phyloP scores from a whole-genome alignment of 2,329 filamentous ascomycete genomes.

The Epichloe festucae region DNA sequence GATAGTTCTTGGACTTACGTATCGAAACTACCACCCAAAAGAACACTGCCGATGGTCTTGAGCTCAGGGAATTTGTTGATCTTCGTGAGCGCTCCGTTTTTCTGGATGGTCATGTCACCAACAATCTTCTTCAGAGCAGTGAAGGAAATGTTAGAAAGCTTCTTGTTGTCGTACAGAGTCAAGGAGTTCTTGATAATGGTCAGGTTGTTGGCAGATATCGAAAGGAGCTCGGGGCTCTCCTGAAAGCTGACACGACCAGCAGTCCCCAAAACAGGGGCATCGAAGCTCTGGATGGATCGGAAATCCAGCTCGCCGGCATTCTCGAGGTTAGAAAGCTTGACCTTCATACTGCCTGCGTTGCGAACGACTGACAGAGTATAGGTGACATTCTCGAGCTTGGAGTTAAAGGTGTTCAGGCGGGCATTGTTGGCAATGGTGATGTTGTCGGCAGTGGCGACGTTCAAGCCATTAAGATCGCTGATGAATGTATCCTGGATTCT shows the following conservation, averaged over 20 bases:
- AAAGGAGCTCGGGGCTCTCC: slow-evolving; percentile 62
- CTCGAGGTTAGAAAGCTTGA: slow-evolving; percentile 67
- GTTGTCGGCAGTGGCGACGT: slow-evolving; percentile 55
- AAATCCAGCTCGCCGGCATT: slow-evolving; percentile 41
- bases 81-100: slow-evolving; percentile 64
- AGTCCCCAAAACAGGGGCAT: slow-evolving; percentile 55
- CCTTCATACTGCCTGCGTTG: slow-evolving; percentile 61
- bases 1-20: slow-evolving; percentile 43
- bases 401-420: slow-evolving; percentile 61
- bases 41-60: slow-evolving; percentile 63
- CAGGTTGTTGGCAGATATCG: slow-evolving; percentile 41
- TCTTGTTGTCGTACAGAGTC: slow-evolving; percentile 49
- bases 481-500: slow-evolving; percentile 79
- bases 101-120: slow-evolving; percentile 75
- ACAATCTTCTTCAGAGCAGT: slow-evolving; percentile 53
- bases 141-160: slow-evolving; percentile 63
- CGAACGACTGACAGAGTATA: slow-evolving; percentile 58
- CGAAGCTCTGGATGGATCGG: slow-evolving; percentile 63
- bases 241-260: slow-evolving; percentile 70
- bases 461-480: slow-evolving; percentile 64
- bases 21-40: slow-evolving; percentile 73
- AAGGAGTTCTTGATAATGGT: slow-evolving; percentile 45
- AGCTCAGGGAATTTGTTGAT: slow-evolving; percentile 59
- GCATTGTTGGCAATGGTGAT: slow-evolving; percentile 88
- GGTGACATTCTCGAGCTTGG: slow-evolving; percentile 65